Evolutionary conservation across 345 rosid genomes (phyloP), one percentile per base, ranked within the genome.

Genomic region (Abelmoschus esculentus): DNA sequence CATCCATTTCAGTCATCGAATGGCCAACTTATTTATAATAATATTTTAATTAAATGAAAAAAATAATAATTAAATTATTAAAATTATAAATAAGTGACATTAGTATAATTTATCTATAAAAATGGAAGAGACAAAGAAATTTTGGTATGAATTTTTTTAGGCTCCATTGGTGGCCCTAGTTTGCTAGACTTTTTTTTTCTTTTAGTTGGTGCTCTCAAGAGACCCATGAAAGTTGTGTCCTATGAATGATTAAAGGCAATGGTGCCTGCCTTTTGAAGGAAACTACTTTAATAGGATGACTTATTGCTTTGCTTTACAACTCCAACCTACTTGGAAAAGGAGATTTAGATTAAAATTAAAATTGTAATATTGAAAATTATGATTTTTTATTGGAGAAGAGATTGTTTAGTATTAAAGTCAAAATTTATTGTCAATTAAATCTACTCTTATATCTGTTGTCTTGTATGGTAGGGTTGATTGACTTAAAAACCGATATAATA

Each of bases 211-310:
- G 13, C 3, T 18, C 58, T 55, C 17, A 55, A 55, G 12, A 9
- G 59, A 19, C 31, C 14, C 3, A 14, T 58, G 60, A 50, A 61
- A 52, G 61, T 66, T n/a, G 42, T 71, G 22, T 66, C 28, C 47
- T 66, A 42, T 49, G 67, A 70, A 53, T 74, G 73, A 83, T 80
- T 77, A 71, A 75, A 69, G 72, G 77, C 74, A 52, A 54, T 53
- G 84, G 26, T 38, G 79, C 69, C 59, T 9, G 59, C 13, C 79
- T 80, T 80, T 31, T 36, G 83, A 80, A 77, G 80, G 82, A 78
- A 79, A 81, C 73, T 70, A 80, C 82, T 76, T 76, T 70, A 67
- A 22, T 54, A 66, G 61, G 69, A 76, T 78, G 77, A 53, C 72
- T 65, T 56, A 17, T 36, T 55, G 59, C 29, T 12, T 53, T 17